Conservation (phyloP, 768 basidiomycete genomes). For the Agrocybe praecox region DNA sequence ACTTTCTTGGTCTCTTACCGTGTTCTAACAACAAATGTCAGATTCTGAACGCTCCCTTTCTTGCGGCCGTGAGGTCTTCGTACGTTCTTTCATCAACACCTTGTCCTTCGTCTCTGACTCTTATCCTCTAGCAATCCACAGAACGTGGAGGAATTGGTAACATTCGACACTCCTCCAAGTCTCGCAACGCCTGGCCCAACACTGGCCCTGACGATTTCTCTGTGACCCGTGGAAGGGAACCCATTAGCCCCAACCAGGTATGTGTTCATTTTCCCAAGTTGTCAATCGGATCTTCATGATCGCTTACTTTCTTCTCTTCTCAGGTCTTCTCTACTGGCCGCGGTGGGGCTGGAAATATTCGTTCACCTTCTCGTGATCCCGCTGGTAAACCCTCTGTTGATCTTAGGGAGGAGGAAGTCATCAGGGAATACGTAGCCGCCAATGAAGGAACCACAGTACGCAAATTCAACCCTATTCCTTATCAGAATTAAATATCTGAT, state of each 20-base stretch:
- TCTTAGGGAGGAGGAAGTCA: constrained; percentile 44
- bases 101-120: not conserved
- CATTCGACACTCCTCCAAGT: constrained; percentile 51
- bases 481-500: not conserved
- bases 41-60: constrained; percentile 51
- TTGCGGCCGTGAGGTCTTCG: constrained; percentile 61
- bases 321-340: constrained; percentile 65
- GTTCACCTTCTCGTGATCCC: constrained; percentile 69
- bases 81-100: constrained; percentile 31
- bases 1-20: too few species aligned
- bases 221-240: constrained; percentile 64
- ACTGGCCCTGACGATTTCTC: constrained; percentile 60
- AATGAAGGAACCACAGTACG: constrained; percentile 38
- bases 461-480: not conserved
- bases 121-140: constrained; percentile 45
- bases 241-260: constrained; percentile 35
- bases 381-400: constrained; percentile 22
- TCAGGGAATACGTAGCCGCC: constrained; percentile 33
- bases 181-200: constrained; percentile 43
- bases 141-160: constrained; percentile 76
- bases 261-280: constrained; percentile 7
- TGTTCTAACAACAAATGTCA: constrained; percentile 21
- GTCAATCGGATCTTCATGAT: not conserved
- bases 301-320: constrained; percentile 17
- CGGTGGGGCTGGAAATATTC: constrained; percentile 86